Base-by-base conservation (phyloP, 257 asterid species). In the Jacaranda mimosifolia region DNA sequence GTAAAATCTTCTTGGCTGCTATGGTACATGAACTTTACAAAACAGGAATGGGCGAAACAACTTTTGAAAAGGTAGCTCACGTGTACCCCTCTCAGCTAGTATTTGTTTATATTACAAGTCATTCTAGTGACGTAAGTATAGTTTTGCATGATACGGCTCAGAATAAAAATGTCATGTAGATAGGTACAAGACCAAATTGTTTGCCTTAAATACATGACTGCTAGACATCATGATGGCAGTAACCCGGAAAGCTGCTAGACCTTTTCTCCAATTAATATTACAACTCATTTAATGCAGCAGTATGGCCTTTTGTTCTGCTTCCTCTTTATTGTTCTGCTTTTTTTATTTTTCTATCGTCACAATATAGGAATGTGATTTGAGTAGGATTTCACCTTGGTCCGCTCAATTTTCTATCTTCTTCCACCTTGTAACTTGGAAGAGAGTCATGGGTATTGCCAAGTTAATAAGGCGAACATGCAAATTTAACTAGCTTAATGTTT, bases 41-140 rank as follows among this genome's bases (percentile, higher is more conserved):
- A 79, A 93, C 98, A 35, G 99, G 99, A 79, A 93, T 93, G 98
- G 93, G 97, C 15, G 98, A 93, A 80, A 96, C 98, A 14, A 93
- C 94, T 69, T 93, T 96, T 81, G 99, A 91, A 72, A 88, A 93
- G 98, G 99, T 95, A 79, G 12, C 46, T 59, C 77, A 21, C 74
- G 58, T 11, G 12, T 45, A 77, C 52, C 55, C 77, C 51, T 63
- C 73, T 68, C 71, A 35, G 73, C 60, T 74, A 82, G 49, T 17
- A 19, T 77, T 21, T 74, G 45, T 63, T 10, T 49, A 38, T 49
- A 17, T 40, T 72, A 18, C 62, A 71, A 73, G 65, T 58, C 51
- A 38, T 42, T 63, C n/a, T n/a, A 66, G 66, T 67, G 53, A 62
- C 9, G 7, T 75, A 70, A 56, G 0, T 43, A 19, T 62, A 38